Percentiles rank a stretch among this genome's conserved stretches.
phyloP scores from a whole-genome alignment of 1,284 basidiomycete genomes.

The Salmacisia buchloeana region DNA sequence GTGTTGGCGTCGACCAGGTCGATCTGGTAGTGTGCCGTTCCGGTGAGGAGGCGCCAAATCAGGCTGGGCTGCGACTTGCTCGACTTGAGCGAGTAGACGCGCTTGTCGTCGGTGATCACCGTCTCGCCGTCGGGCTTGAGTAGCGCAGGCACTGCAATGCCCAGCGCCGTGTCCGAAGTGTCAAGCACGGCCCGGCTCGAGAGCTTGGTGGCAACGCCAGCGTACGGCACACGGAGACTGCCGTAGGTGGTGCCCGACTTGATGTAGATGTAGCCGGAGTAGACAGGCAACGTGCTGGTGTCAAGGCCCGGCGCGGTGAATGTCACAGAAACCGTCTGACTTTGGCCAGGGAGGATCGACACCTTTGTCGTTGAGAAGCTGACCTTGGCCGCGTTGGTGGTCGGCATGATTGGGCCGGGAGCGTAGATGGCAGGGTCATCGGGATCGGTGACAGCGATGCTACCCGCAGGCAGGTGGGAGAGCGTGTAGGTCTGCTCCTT shows the following conservation, averaged over 20 bases:
- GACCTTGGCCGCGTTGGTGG: constrained; percentile 54
- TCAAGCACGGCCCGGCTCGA: constrained; percentile 25
- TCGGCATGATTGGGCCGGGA: constrained; percentile 58
- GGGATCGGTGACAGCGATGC: constrained; percentile 54
- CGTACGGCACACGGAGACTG: constrained; percentile 27
- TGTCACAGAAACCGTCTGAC: constrained; percentile 43
- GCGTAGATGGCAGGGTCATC: constrained; percentile 33
- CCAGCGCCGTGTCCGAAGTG: constrained; percentile 27
- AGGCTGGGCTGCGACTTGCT: constrained; percentile 20
- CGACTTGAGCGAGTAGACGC: constrained; percentile 22
- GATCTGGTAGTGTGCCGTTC: background rate
- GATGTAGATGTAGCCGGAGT: constrained; percentile 61
- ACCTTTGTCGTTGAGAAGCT: constrained; percentile 51
- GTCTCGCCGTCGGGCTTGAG: constrained; percentile 15
- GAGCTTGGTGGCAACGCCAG: constrained; percentile 24
- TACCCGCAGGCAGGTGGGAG: constrained; percentile 35
- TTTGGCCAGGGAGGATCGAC: constrained; percentile 50
- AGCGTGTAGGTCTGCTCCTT: constrained; percentile 32
- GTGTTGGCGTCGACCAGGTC: constrained; percentile 10
- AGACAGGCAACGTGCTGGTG: constrained; percentile 58
- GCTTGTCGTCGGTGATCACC: constrained; percentile 20
- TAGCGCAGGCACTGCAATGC: constrained; percentile 24
- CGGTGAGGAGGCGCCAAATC: constrained; percentile 18
- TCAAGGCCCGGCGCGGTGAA: constrained; percentile 57
- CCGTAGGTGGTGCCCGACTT: constrained; percentile 58